Percentiles rank a stretch among this genome's conserved stretches.
Evolutionary conservation across 2,329 filamentous ascomycete species (phyloP).

Genomic region (Alternaria ventricosa): DNA sequence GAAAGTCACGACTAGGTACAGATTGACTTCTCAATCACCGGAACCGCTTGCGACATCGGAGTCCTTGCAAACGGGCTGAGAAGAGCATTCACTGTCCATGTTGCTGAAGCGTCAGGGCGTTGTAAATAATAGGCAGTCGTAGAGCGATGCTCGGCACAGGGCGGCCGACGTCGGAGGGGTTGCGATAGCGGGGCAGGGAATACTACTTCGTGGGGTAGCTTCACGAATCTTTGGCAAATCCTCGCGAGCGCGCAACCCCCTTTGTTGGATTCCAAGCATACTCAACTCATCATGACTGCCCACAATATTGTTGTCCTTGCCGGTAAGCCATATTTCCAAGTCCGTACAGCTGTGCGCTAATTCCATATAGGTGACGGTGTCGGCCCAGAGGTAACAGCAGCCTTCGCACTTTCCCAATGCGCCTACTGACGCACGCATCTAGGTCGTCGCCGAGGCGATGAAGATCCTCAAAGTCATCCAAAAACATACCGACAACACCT

Average conservation of each 20-base stretch:
- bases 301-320: conserved; percentile 53
- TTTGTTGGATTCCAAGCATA: neutral
- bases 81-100: neutral
- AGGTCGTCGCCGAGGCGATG: conserved; percentile 84
- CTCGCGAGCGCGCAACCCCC: neutral
- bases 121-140: neutral
- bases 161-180: conserved; percentile 11
- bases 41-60: neutral
- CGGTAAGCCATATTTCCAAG: conserved; percentile 33
- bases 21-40: neutral
- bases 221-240: conserved; percentile 7
- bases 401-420: neutral
- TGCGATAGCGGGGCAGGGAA: conserved; percentile 6
- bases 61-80: neutral
- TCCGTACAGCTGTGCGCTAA: conserved; percentile 16
- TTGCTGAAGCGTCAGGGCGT: neutral
- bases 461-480: conserved; percentile 87
- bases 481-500: conserved; percentile 74
- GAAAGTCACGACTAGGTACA: neutral
- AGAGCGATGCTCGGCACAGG: conserved; percentile 1
- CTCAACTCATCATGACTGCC: conserved; percentile 38
- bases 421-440: conserved; percentile 25
- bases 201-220: conserved; percentile 10
- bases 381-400: conserved; percentile 48
- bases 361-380: conserved; percentile 48